Evolutionary conservation across 768 basidiomycete species (phyloP), one percentile per base, ranked within the genome.

Genomic region (Psilocybe cubensis): DNA sequence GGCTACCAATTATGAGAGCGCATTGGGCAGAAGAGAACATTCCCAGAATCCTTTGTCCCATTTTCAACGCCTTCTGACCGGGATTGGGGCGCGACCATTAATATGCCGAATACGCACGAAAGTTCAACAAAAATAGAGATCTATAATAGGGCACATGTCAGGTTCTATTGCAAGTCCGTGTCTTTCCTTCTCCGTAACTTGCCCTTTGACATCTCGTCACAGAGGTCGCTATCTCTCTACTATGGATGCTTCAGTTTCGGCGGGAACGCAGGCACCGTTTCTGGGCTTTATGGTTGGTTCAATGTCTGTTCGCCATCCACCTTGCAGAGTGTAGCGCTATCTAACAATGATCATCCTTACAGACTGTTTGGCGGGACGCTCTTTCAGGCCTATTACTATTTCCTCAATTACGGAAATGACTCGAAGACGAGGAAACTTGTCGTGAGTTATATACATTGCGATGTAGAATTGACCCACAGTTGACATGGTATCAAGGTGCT

Each of bases 311-410:
- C 4, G 3, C 24, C 28, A 6, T n/a, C 31, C n/a, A 1, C 27
- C 27, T 18, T n/a, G n/a, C 0, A n/a, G 1, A 9, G 42, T 7
- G 29, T 31, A 11, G 11, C 11, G 33, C 17, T 12, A n/a, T 14
- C 4, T 24, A 20, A 20, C 14, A 14, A 11, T 38, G 35, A n/a
- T n/a, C 41, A 8, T 18, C 20, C 14, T 27, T 14, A 10, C 50
- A 54, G 52, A 29, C 25, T 54, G 20, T 54, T 54, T 29, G 52
- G 52, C 21, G 41, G 43, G 12, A 54, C 42, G 17, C 27, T 54
- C 9, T 43, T 54, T 11, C 52, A 54, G 14, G 52, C 41, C 14
- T 54, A 54, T 42, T 43, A 54, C n/a, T 54, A 54, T 28, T 54
- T 54, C 10, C 14, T 27, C 17, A 44, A 54, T 43, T 54, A 45